phyloP scores from a whole-genome alignment of 1,139 yeast species.

The Yamadazyma dendronema region DNA sequence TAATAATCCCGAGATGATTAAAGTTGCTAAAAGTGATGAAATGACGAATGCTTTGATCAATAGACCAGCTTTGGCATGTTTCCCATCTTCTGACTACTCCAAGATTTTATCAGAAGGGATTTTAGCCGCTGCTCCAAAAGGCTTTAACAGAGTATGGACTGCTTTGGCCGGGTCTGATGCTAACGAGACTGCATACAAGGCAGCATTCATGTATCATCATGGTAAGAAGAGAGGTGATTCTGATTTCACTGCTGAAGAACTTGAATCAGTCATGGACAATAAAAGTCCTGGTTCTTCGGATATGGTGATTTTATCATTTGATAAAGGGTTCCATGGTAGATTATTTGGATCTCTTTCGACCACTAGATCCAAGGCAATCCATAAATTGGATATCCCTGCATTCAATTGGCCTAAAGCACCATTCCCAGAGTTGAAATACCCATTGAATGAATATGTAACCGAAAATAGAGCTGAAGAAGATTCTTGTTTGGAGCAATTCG shows the following conservation, averaged over 20 bases:
- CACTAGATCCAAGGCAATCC: constrained; percentile 73
- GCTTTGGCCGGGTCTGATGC: constrained; percentile 76
- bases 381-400: constrained; percentile 73
- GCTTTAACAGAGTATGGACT: constrained; percentile 64
- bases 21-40: constrained; percentile 57
- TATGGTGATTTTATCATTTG: constrained; percentile 65
- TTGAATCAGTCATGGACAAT: constrained; percentile 62
- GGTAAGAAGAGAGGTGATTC: constrained; percentile 54
- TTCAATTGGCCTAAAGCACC: constrained; percentile 79
- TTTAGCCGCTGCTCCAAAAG: constrained; percentile 68
- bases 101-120: constrained; percentile 54
- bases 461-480: constrained; percentile 61
- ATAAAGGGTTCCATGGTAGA: constrained; percentile 74
- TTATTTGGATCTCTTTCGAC: constrained; percentile 71
- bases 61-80: constrained; percentile 70
- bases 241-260: constrained; percentile 56
- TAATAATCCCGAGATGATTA: constrained; percentile 60
- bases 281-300: constrained; percentile 67
- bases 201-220: constrained; percentile 74
- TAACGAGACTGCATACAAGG: constrained; percentile 74
- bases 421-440: constrained; percentile 65
- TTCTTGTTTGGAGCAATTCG: constrained; percentile 57
- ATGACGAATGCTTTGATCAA: constrained; percentile 65
- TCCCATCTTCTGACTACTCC: constrained; percentile 57
- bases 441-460: constrained; percentile 50